Evolutionary conservation across 2,329 filamentous ascomycete genomes (phyloP), one percentile per base, ranked within the genome.

Genomic region (Aspergillus eucalypticola): DNA sequence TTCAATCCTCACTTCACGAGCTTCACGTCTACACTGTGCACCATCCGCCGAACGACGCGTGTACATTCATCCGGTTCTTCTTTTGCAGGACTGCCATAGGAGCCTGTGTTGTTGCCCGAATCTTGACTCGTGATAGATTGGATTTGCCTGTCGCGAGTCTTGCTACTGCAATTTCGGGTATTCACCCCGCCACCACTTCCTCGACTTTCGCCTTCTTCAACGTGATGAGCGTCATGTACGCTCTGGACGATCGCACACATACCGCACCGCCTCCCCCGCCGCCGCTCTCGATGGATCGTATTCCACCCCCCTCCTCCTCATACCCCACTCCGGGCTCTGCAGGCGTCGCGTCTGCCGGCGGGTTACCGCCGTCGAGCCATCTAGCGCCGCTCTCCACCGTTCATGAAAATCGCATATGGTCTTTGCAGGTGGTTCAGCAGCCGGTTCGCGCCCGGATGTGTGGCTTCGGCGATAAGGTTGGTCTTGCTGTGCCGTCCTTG

Each of bases 401-500:
- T 42, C 78, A 75, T 53, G 76, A 80, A 25, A 78, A 77, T 48
- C 76, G 78, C 29, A 76, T 76, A 46, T 81, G 76, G 75, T 90
- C 88, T 63, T 84, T 96, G 54, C 82, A 88, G 66, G 91, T 97
- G 61, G 88, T 91, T 66, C 95, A 99, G 79, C 92, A 98, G 76
- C 95, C 95, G 54, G 84, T 91, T 69, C 88, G 95, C 69, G 95
- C 95, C 66, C 90, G 95, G 63, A 98, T 98, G 95, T 99, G 95
- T 80, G 95, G 95, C 7, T 99, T 98, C 79, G 95, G 95, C 64
- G 95, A 99, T 81, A 99, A 98, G 85, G 91, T 95, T 79, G 59
- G 80, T 69, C n/a, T 58, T 56, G 38, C 57, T 23, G 19, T 21
- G 41, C 54, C 19, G 13, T 8, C 27, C 27, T 44, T 46, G 11